Evolutionary conservation across 257 asterid species (phyloP).

Genomic region (Sherardia arvensis): DNA sequence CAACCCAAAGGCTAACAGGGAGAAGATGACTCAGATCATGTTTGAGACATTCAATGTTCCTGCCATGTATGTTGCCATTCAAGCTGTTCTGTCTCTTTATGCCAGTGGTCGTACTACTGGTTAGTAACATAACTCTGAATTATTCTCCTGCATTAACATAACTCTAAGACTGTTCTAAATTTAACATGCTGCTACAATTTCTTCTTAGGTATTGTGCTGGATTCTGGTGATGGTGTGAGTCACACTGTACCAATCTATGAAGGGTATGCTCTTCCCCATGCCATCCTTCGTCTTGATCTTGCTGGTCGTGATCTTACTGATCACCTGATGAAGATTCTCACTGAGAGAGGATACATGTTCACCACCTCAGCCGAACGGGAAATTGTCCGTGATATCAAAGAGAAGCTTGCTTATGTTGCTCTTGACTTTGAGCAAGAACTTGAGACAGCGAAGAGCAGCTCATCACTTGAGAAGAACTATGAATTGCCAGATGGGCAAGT

Average conservation of each 20-base stretch:
- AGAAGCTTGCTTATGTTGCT: conserved; percentile 31
- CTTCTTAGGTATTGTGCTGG: conserved; percentile 27
- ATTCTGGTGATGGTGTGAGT: conserved; percentile 37
- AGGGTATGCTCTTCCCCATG: conserved; percentile 32
- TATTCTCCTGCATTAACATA: too few species aligned
- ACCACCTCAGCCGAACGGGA: conserved; percentile 30
- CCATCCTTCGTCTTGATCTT: conserved; percentile 16
- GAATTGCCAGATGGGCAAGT: conserved; percentile 27
- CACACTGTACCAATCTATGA: conserved; percentile 36
- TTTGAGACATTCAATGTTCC: conserved; percentile 38
- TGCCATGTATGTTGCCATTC: conserved; percentile 46
- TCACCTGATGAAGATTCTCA: conserved; percentile 19
- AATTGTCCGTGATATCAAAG: conserved; percentile 34
- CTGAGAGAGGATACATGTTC: conserved; percentile 31
- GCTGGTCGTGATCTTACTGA: conserved; percentile 36
- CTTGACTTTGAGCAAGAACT: conserved; percentile 29
- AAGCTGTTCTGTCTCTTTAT: conserved; percentile 41
- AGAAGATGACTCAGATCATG: conserved; percentile 44
- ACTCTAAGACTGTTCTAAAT: too few species aligned
- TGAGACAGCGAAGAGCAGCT: conserved; percentile 26
- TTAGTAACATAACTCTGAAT: neutral
- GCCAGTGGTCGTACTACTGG: conserved; percentile 51
- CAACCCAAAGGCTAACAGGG: conserved; percentile 37
- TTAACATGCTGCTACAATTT: neutral
- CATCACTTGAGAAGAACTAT: conserved; percentile 27